A percentile compares a stretch with the other conserved stretches of the same genome.
Conservation (phyloP, 2,329 filamentous ascomycete genomes). For the Metarhizium brunneum region DNA sequence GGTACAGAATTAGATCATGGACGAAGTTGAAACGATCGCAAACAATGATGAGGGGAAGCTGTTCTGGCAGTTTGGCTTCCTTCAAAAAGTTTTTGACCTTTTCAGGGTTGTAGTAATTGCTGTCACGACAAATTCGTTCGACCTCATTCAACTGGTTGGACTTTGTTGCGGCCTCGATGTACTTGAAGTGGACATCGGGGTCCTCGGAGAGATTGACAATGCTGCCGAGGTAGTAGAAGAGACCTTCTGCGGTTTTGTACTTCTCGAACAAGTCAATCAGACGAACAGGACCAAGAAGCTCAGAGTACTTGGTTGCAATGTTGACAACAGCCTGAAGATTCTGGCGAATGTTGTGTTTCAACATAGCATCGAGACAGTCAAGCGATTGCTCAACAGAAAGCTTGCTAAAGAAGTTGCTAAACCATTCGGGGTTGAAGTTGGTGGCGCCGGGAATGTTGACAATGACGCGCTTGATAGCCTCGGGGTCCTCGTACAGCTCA, state of each 20-base stretch:
- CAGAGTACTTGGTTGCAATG: slow-evolving; percentile 95
- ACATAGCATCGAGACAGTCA: slow-evolving; percentile 92
- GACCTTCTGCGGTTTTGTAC: slow-evolving; percentile 91
- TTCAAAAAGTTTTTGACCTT: slow-evolving; percentile 99
- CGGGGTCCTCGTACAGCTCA: slow-evolving; percentile 89
- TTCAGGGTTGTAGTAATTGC: slow-evolving; percentile 79
- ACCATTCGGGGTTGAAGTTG: slow-evolving; percentile 84
- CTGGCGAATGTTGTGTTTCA: slow-evolving; percentile 92
- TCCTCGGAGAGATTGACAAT: slow-evolving; percentile 97
- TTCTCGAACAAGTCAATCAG: slow-evolving; percentile 95
- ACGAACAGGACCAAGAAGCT: slow-evolving; percentile 77
- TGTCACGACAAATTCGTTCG: slow-evolving; percentile 93
- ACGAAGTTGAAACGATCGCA: slow-evolving; percentile 99
- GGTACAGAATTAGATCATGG: slow-evolving; percentile 88
- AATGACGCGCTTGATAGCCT: slow-evolving; percentile 80
- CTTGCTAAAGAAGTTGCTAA: slow-evolving; percentile 86
- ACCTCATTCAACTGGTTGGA: slow-evolving; percentile 94
- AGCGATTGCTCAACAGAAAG: slow-evolving; percentile 92
- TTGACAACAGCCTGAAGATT: slow-evolving; percentile 93
- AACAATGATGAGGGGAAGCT: slow-evolving; percentile 93
- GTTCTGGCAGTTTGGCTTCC: slow-evolving; percentile 84
- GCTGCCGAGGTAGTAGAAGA: slow-evolving; percentile 97
- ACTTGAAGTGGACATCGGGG: slow-evolving; percentile 96
- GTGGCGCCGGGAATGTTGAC: slow-evolving; percentile 74
- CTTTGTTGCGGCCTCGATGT: slow-evolving; percentile 91